phyloP scores from a whole-genome alignment of 2,329 filamentous ascomycete species.

The Epichloe baconii region DNA sequence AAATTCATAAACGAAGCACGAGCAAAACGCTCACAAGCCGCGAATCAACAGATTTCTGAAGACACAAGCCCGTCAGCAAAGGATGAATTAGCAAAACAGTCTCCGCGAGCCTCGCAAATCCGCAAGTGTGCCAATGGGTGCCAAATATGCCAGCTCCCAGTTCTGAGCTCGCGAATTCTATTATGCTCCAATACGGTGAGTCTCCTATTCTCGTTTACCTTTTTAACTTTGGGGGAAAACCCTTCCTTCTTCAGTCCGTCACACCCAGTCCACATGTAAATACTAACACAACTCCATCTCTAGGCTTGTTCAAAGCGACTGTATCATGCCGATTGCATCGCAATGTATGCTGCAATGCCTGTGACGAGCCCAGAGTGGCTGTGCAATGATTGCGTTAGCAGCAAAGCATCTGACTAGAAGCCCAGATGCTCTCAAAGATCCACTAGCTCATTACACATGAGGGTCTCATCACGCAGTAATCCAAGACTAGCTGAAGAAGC shows the following conservation, averaged over 20 bases:
- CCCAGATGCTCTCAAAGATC: not conserved
- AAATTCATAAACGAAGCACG: slow-evolving; percentile 30
- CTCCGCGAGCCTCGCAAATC: slow-evolving; percentile 22
- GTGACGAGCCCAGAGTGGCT: slow-evolving; percentile 26
- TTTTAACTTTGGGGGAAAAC: too few species aligned
- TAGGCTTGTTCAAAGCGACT: slow-evolving; percentile 31
- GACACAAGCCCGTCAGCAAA: slow-evolving; percentile 1
- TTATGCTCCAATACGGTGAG: slow-evolving; percentile 38
- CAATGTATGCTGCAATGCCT: slow-evolving; percentile 21
- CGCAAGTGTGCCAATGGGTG: slow-evolving; percentile 33
- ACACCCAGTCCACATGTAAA: not conserved
- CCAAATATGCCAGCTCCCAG: slow-evolving; percentile 32
- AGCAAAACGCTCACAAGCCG: slow-evolving; percentile 9
- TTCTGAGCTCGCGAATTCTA: slow-evolving; percentile 33
- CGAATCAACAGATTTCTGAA: not conserved
- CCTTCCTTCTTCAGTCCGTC: not conserved
- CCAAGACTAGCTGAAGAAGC: not conserved
- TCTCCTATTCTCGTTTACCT: not conserved
- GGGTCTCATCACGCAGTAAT: not conserved
- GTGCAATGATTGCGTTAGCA: slow-evolving; percentile 28
- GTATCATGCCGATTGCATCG: slow-evolving; percentile 37
- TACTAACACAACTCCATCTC: not conserved
- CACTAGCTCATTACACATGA: not conserved
- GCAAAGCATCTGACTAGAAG: slow-evolving; percentile 14
- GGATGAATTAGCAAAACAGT: slow-evolving; percentile 11